Evolutionary conservation across 2,329 filamentous ascomycete species (phyloP).

Genomic region (Pseudocercospora crystallina): DNA sequence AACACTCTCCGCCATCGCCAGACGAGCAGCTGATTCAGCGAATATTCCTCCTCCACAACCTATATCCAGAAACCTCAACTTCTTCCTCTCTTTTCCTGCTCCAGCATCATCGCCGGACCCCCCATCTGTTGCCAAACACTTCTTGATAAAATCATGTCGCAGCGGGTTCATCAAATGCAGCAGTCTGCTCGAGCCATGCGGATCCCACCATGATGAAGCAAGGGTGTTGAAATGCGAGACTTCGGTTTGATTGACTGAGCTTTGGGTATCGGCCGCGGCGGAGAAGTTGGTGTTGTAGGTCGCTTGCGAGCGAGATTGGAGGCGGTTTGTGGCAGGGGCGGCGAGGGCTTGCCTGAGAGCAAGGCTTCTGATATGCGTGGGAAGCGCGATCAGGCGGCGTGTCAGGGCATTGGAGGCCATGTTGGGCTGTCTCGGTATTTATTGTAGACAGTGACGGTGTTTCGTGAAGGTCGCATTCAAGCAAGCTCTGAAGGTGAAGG

Average conservation of each 20-base stretch:
- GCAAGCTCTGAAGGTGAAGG: too few species aligned
- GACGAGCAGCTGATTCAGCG: slow-evolving; percentile 77
- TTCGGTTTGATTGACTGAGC: slow-evolving; percentile 74
- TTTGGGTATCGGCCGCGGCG: not conserved
- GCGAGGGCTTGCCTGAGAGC: slow-evolving; percentile 9
- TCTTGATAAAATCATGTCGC: slow-evolving; percentile 84
- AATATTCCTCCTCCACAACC: slow-evolving; percentile 97
- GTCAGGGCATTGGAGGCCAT: slow-evolving; percentile 8
- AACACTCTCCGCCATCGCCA: slow-evolving; percentile 63
- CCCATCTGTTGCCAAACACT: slow-evolving; percentile 59
- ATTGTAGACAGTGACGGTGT: too few species aligned
- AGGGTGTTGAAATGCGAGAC: slow-evolving; percentile 93
- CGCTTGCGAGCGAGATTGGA: slow-evolving; percentile 11
- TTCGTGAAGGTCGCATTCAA: too few species aligned
- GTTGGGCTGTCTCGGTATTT: not conserved
- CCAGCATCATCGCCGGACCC: slow-evolving; percentile 14
- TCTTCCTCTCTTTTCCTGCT: slow-evolving; percentile 23
- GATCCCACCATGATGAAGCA: slow-evolving; percentile 95
- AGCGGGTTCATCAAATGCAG: slow-evolving; percentile 98
- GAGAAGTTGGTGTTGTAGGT: slow-evolving; percentile 25
- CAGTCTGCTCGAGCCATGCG: slow-evolving; percentile 84
- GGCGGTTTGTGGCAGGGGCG: not conserved
- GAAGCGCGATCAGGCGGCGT: slow-evolving; percentile 10
- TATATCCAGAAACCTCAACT: slow-evolving; percentile 78
- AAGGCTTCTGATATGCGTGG: slow-evolving; percentile 9